phyloP scores from a whole-genome alignment of 352 stramenopile genomes.

The Aphanomyces invadans region DNA sequence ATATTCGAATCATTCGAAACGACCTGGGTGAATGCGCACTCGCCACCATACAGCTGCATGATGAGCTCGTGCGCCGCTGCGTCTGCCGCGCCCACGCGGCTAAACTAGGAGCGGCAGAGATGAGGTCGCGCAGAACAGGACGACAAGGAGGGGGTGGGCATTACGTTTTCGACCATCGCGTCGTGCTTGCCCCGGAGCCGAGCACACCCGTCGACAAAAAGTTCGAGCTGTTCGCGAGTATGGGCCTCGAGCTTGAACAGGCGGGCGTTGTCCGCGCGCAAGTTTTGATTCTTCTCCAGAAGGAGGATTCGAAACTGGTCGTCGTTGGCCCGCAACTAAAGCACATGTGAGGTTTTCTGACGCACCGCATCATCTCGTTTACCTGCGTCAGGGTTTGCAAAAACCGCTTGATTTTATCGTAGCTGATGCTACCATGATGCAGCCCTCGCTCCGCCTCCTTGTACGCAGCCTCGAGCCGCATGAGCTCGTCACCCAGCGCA shows the following conservation, averaged over 20 bases:
- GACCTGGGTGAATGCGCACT: conserved; percentile 50
- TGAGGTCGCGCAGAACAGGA: background rate
- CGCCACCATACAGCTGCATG: conserved; percentile 46
- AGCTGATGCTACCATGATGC: conserved; percentile 48
- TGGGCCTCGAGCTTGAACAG: conserved; percentile 59
- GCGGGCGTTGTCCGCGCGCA: conserved; percentile 42
- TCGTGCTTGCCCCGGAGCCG: conserved; percentile 61
- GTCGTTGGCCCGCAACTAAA: conserved; percentile 46
- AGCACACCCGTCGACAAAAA: conserved; percentile 70
- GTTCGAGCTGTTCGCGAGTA: conserved; percentile 55
- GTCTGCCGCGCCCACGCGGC: conserved; percentile 49
- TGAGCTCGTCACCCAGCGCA: conserved; percentile 34
- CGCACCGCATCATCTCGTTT: background rate
- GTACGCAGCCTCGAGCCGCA: conserved; percentile 45
- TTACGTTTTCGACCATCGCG: conserved; percentile 40
- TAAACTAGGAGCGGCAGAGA: background rate
- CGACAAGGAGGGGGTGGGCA: background rate
- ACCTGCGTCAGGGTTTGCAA: conserved; percentile 43
- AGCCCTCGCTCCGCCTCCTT: conserved; percentile 50
- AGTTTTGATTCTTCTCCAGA: conserved; percentile 39
- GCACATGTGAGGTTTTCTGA: no score
- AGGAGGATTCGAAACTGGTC: conserved; percentile 47
- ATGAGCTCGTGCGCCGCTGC: conserved; percentile 52
- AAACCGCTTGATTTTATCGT: conserved; percentile 73
- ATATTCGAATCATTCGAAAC: no score